Base-by-base conservation (phyloP, 139 green algal genomes). In the Penium margaritaceum region DNA sequence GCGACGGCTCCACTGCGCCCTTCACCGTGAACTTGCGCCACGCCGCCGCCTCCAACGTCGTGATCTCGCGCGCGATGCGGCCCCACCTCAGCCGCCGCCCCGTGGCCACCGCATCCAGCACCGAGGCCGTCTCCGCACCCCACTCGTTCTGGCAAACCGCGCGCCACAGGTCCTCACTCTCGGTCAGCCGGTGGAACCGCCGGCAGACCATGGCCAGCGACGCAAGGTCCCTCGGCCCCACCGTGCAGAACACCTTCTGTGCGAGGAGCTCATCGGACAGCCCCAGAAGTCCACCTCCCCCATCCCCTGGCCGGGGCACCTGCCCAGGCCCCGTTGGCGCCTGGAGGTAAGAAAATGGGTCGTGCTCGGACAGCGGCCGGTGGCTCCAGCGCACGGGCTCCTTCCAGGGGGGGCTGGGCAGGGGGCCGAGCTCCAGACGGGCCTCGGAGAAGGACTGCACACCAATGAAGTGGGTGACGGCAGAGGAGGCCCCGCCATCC, bases 401-500 rank as follows among this genome's bases (percentile, higher is more conserved):
- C 43, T 55, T 74, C 15, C 46, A 60, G 21, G 71, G 71, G 1
- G 24, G 65, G 14, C 37, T 34, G 3, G 67, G 74, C 27, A 76
- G 47, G 27, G 63, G 43, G 29, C 65, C 44, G 32, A 80, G 67
- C 9, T 74, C 60, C 21, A 78, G 12, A 17, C 75, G 75, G 63
- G 29, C 36, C 17, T 58, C 34, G 6, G 17, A 24, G 58, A 78
- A 78, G 14, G 60, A 62, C 64, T 77, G 67, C 35, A 80, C 32
- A 5, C 74, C 74, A 19, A 77, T 34, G 58, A 58, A 76, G 32
- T 76, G 74, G 21, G 74, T 80, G 30, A 80, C 74, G 3, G 72
- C 9, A 17, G 7, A 34, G 14, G 67, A 35, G 35, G 17, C 24
- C 39, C 65, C 32, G 19, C 27, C 36, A 32, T 78, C 71, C 32